Evolutionary conservation across 1,139 yeast genomes (phyloP).

Genomic region (Hansenula sp.): DNA sequence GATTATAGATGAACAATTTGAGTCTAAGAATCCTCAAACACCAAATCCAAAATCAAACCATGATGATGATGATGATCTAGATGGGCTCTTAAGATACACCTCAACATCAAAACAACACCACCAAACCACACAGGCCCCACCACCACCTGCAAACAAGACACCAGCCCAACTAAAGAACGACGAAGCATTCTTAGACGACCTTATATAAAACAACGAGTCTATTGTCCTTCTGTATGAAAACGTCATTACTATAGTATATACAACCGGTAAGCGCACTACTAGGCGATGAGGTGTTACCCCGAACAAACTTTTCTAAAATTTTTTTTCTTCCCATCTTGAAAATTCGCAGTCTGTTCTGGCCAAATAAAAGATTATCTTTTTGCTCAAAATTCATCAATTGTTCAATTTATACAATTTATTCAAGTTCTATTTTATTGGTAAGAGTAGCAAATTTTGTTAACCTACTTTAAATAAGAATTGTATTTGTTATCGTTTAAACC

Average conservation of each 20-base stretch:
- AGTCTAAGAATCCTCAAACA: too few species aligned
- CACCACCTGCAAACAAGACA: constrained; percentile 3
- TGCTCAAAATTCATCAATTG: too few species aligned
- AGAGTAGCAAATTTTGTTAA: too few species aligned
- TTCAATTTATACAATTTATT: too few species aligned
- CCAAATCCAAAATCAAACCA: background rate
- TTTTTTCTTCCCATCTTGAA: background rate
- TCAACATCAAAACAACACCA: background rate
- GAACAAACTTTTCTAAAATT: background rate
- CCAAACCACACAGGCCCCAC: background rate
- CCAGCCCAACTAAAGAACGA: constrained; percentile 14
- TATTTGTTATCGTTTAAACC: too few species aligned
- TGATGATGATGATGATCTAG: constrained; percentile 6
- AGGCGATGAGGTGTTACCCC: background rate
- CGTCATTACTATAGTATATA: background rate
- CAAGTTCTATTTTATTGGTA: too few species aligned
- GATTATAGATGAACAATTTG: constrained; percentile 6
- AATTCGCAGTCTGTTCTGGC: too few species aligned
- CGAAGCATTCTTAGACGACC: constrained; percentile 19
- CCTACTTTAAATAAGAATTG: too few species aligned
- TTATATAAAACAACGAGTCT: constrained; percentile 6
- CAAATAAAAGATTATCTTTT: too few species aligned
- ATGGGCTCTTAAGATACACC: constrained; percentile 1
- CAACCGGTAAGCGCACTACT: background rate
- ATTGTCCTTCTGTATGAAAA: background rate